Base-by-base conservation (phyloP, 2,329 filamentous ascomycete species). In the Alternaria solani region DNA sequence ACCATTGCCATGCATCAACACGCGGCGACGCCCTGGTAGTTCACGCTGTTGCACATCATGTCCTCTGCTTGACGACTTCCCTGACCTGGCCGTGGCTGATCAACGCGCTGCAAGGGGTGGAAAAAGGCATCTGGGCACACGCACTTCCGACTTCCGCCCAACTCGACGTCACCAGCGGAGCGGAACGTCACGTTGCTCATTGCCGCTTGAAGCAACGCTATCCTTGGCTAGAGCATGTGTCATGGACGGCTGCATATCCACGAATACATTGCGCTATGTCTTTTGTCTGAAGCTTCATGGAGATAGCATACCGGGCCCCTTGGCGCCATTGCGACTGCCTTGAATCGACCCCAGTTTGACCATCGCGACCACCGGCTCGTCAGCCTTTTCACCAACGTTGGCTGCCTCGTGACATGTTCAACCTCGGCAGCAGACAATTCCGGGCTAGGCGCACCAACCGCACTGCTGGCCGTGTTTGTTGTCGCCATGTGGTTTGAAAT, bases 81-180 rank as follows among this genome's bases (percentile, higher is more conserved):
- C 28, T 30, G 28, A 30, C 28, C 48, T 9, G 25, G 11, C 23
- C 20, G 20, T 28, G 44, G 36, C 25, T 39, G 53, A 53, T 54
- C 39, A 38, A 44, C 32, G 41, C 61, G 32, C 32, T 16, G 41
- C 46, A 36, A 41, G 51, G 62, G 62, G 59, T 49, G 66, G 39
- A 60, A 64, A 59, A 65, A 62, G 65, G 60, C 39, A 36, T 49
- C 63, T 61, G 46, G 64, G 48, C 66, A 51, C 7, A 49, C 7
- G 11, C 26, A 41, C n/a, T 25, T 59, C 58, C 56, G 51, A 41
- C n/a, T 25, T 59, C 58, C 56, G 51, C 59, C 56, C 44, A 28
- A 38, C 39, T 11, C 42, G 30, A 30, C 34, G 18, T 23, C 18
- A 7, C 16, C 39, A 46, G 56, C 56, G 51, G 51, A 48, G 51